Conservation (phyloP, 2,329 filamentous ascomycete species). For the Xylariomycetidae sp. region DNA sequence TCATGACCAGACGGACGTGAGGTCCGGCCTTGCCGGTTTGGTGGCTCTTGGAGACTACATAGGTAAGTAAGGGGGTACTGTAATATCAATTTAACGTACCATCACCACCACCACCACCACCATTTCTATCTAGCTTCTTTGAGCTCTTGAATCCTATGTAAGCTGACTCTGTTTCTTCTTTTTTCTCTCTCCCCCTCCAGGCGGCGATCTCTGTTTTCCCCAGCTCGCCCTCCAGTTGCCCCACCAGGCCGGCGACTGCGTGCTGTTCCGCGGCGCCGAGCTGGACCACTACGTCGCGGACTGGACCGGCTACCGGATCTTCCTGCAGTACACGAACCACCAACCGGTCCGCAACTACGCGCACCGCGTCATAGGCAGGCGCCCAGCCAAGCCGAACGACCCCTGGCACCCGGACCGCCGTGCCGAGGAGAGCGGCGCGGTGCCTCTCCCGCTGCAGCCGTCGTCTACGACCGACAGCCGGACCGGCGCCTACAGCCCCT, state of each 20-base stretch:
- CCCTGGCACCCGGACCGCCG: constrained; percentile 3
- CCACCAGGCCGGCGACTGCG: constrained; percentile 4
- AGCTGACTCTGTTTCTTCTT: no score
- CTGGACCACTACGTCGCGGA: constrained; percentile 6
- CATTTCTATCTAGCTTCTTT: no score
- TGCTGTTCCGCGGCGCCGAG: constrained; percentile 6
- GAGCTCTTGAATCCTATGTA: no score
- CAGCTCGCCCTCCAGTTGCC: constrained; percentile 1
- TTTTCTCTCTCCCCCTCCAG: no score
- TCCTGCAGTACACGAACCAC: constrained; percentile 5
- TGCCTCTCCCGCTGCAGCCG: no score
- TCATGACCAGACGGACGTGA: constrained; percentile 3
- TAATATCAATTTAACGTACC: no score
- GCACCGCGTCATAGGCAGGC: constrained; percentile 1
- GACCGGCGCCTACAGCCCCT: no score
- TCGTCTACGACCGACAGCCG: no score
- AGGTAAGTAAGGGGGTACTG: no score
- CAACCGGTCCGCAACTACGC: constrained; percentile 6
- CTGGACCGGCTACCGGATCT: constrained; percentile 6
- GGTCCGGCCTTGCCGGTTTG: constrained; percentile 4
- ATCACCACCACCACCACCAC: no score
- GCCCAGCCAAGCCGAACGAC: background rate
- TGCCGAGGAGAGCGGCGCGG: no score
- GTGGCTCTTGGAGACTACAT: constrained; percentile 4
- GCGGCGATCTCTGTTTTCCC: constrained; percentile 5